A percentile compares a stretch with the other conserved stretches of the same genome.
These are phyloP conservation scores for Exsudoporus frostii DNA, from an alignment of 768 basidiomycete species.

Conservation along the genomic window DNA sequence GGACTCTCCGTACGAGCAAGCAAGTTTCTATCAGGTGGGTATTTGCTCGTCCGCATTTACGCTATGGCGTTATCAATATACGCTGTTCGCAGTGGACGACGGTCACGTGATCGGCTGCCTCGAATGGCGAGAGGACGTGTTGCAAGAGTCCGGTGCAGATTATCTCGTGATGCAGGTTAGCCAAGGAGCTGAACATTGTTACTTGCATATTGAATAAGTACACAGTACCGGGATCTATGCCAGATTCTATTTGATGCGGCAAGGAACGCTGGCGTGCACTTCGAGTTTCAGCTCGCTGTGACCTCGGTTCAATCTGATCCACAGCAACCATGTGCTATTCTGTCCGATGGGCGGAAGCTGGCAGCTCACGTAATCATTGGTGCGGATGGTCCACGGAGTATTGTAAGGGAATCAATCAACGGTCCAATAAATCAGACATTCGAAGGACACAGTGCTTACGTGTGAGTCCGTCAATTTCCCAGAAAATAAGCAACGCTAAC, in stretches of 20 bases:
- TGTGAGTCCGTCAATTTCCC: slow-evolving; percentile 33
- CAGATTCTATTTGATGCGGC: slow-evolving; percentile 48
- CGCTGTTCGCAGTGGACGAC: slow-evolving; percentile 36
- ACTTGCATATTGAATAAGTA: not conserved
- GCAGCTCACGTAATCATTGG: slow-evolving; percentile 56
- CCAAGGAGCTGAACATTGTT: not conserved
- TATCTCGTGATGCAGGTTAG: slow-evolving; percentile 51
- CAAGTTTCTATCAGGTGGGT: slow-evolving; percentile 26
- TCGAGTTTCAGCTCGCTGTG: slow-evolving; percentile 45
- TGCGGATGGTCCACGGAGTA: slow-evolving; percentile 57
- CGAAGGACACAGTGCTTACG: slow-evolving; percentile 41
- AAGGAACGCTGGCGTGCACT: slow-evolving; percentile 45
- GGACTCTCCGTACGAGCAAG: slow-evolving; percentile 26
- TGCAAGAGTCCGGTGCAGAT: slow-evolving; percentile 51
- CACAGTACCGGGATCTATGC: slow-evolving; percentile 54
- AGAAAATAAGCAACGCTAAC: not conserved
- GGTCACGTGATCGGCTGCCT: slow-evolving; percentile 46
- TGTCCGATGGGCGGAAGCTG: slow-evolving; percentile 45
- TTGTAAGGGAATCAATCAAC: slow-evolving; percentile 36
- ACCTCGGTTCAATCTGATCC: slow-evolving; percentile 31
- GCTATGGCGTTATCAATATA: not conserved
- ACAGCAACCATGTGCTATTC: slow-evolving; percentile 27
- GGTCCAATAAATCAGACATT: slow-evolving; percentile 30
- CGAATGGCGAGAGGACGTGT: slow-evolving; percentile 47
- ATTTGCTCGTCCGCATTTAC: not conserved